A percentile compares a stretch with the other conserved stretches of the same genome.
Evolutionary conservation across 2,329 filamentous ascomycete species (phyloP).

Genomic region (Arthrobotrys entomopaga): DNA sequence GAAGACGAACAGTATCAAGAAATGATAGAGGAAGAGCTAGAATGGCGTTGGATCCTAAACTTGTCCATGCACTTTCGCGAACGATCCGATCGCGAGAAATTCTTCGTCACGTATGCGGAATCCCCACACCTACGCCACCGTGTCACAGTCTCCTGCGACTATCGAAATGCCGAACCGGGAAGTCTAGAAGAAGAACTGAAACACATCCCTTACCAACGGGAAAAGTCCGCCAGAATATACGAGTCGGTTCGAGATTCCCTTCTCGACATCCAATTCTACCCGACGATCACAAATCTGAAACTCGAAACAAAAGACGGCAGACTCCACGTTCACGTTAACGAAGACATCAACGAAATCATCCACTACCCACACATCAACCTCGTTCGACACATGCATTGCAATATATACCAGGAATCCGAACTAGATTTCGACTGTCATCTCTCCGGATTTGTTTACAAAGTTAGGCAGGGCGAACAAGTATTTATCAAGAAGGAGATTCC

Average conservation of each 20-base stretch:
- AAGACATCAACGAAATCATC: conserved; percentile 95
- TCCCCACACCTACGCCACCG: conserved; percentile 81
- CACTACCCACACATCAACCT: conserved; percentile 79
- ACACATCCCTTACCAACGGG: conserved; percentile 81
- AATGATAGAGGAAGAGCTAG: conserved; percentile 81
- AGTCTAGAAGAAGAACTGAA: conserved; percentile 88
- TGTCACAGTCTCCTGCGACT: conserved; percentile 93
- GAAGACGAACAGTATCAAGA: conserved; percentile 66
- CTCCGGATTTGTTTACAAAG: conserved; percentile 97
- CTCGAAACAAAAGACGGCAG: conserved; percentile 87
- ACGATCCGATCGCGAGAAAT: conserved; percentile 91
- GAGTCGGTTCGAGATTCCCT: conserved; percentile 92
- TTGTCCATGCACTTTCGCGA: conserved; percentile 98
- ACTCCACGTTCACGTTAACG: conserved; percentile 95
- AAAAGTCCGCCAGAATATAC: conserved; percentile 93
- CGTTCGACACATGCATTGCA: conserved; percentile 77
- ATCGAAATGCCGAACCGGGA: conserved; percentile 78
- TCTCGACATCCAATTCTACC: conserved; percentile 92
- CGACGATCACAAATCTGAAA: conserved; percentile 94
- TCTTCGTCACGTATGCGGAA: conserved; percentile 94
- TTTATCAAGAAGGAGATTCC: conserved; percentile 99
- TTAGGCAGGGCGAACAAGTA: conserved; percentile 73
- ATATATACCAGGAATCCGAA: conserved; percentile 75
- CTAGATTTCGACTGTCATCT: conserved; percentile 90
- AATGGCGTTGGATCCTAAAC: conserved; percentile 92